Conservation (phyloP, 2,329 filamentous ascomycete genomes). For the Beauveria australis region DNA sequence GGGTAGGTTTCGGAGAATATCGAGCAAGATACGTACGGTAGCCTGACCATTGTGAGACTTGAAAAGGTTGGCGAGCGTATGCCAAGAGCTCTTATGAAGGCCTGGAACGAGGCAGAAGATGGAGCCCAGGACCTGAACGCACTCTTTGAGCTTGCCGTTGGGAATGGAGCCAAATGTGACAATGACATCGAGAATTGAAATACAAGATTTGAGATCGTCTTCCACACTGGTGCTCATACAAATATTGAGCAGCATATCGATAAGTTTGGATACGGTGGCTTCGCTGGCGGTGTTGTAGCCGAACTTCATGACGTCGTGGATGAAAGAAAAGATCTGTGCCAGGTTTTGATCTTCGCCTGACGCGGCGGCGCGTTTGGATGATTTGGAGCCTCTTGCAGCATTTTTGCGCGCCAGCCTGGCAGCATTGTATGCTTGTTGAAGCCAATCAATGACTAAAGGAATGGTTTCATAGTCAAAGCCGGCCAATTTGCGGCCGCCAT, state of each 20-base stretch:
- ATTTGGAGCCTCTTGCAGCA: constrained; percentile 29
- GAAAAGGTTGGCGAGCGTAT: constrained; percentile 61
- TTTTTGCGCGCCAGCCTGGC: constrained; percentile 44
- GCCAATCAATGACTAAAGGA: constrained; percentile 53
- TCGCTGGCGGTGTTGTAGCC: constrained; percentile 63
- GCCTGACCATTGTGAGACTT: constrained; percentile 66
- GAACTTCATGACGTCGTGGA: constrained; percentile 65
- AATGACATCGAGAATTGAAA: constrained; percentile 60
- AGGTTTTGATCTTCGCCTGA: constrained; percentile 54
- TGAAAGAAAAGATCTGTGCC: constrained; percentile 54
- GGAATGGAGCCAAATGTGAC: constrained; percentile 67
- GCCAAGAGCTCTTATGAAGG: constrained; percentile 59
- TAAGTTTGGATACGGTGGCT: constrained; percentile 49
- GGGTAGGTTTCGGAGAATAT: constrained; percentile 47
- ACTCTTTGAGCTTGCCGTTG: constrained; percentile 50
- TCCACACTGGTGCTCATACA: constrained; percentile 59
- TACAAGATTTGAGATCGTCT: constrained; percentile 58
- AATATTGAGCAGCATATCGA: constrained; percentile 56
- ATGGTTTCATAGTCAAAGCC: constrained; percentile 62
- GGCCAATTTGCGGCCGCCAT: constrained; percentile 51
- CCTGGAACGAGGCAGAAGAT: constrained; percentile 58
- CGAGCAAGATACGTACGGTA: constrained; percentile 56
- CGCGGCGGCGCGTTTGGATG: constrained; percentile 29
- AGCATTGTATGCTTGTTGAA: constrained; percentile 46
- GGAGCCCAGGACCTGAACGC: constrained; percentile 62